Evolutionary conservation across 768 basidiomycete species (phyloP).

Genomic region (Tylopilus subfusipes): DNA sequence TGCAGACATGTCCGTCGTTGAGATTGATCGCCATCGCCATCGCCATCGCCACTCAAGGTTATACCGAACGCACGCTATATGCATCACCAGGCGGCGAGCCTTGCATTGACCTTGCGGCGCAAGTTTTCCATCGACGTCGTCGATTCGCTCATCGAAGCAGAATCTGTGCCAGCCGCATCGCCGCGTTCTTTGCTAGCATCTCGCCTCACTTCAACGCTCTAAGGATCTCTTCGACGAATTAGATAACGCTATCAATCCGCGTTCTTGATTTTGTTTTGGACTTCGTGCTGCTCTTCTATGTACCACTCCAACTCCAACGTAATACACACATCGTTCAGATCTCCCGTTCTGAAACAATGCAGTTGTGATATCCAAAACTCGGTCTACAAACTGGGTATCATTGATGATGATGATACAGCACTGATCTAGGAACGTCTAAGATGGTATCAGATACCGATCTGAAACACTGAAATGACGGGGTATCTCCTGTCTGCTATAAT

Average conservation of each 20-base stretch:
- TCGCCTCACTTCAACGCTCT: no score
- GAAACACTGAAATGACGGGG: neutral
- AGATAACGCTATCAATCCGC: no score
- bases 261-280: no score
- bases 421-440: neutral
- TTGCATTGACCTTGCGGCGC: neutral
- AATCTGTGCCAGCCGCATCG: neutral
- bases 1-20: neutral
- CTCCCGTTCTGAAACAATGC: no score
- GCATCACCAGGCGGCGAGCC: neutral
- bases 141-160: neutral
- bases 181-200: neutral
- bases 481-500: constrained; percentile 1
- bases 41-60: neutral
- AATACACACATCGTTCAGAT: no score
- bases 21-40: neutral
- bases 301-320: no score
- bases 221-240: no score
- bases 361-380: neutral
- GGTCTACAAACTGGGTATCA: neutral
- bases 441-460: neutral
- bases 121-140: neutral
- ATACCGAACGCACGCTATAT: neutral
- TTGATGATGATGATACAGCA: neutral
- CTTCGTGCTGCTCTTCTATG: no score